phyloP scores from a whole-genome alignment of 31 red algal species.

The Endocladia muricata region DNA sequence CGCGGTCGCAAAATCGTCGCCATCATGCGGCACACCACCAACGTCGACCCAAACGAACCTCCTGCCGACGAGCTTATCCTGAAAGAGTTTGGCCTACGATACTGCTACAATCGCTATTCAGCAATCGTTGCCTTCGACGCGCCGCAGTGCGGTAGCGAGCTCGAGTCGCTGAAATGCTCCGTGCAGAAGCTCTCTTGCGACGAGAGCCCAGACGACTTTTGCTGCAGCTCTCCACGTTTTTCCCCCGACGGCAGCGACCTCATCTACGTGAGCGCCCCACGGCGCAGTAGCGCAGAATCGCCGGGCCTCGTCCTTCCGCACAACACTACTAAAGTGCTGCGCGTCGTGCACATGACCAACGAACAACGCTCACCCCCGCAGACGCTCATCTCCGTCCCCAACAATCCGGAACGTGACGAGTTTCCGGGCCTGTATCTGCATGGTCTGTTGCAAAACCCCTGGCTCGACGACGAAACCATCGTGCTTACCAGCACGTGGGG shows the following conservation, averaged over 20 bases:
- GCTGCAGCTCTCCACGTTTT: constrained; percentile 75
- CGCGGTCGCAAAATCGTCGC: constrained; percentile 31
- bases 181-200: constrained; percentile 30
- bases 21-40: constrained; percentile 18
- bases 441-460: constrained; percentile 50
- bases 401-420: not conserved
- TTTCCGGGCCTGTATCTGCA: constrained; percentile 80
- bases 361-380: not conserved
- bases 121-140: constrained; percentile 42
- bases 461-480: constrained; percentile 43
- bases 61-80: constrained; percentile 7
- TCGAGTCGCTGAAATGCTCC: constrained; percentile 5
- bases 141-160: constrained; percentile 11
- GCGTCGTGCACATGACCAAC: constrained; percentile 9
- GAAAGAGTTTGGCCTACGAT: constrained; percentile 63
- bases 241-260: constrained; percentile 47
- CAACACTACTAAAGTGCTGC: constrained; percentile 40
- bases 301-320: constrained; percentile 33
- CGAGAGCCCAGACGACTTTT: constrained; percentile 44
- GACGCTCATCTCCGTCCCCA: constrained; percentile 45
- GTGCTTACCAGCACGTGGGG: constrained; percentile 49
- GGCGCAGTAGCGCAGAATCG: not conserved
- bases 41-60: not conserved
- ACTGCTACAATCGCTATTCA: constrained; percentile 77
- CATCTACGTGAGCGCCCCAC: constrained; percentile 58